phyloP scores from a whole-genome alignment of 2,329 filamentous ascomycete species.

The Trichoderma sp. region DNA sequence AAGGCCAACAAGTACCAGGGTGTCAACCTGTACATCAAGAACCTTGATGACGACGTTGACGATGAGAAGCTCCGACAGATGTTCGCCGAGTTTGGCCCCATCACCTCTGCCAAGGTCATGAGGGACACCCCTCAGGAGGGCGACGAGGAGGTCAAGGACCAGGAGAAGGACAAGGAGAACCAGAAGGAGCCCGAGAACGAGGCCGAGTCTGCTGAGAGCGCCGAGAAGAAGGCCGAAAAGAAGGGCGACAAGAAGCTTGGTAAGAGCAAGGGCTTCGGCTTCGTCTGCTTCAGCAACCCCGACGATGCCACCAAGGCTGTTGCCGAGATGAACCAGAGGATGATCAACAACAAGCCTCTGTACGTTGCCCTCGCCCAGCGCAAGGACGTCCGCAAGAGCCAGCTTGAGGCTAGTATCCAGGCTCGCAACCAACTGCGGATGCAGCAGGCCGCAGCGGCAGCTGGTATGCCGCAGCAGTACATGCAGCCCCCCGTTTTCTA shows the following conservation, averaged over 20 bases:
- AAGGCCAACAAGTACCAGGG: conserved; percentile 99
- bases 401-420: conserved; percentile 98
- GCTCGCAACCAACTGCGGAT: conserved; percentile 97
- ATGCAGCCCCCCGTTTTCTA: conserved; percentile 94
- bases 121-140: conserved; percentile 67
- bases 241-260: conserved; percentile 68
- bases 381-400: conserved; percentile 99
- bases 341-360: conserved; percentile 93
- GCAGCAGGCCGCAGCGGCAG: conserved; percentile 92
- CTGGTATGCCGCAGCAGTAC: conserved; percentile 82
- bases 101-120: conserved; percentile 99
- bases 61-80: conserved; percentile 96
- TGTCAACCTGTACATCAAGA: conserved; percentile 99
- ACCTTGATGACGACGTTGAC: conserved; percentile 93
- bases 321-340: conserved; percentile 99
- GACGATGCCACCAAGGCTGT: conserved; percentile 99
- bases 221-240: conserved; percentile 60
- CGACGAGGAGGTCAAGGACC: conserved; percentile 53
- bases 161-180: conserved; percentile 52
- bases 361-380: conserved; percentile 98
- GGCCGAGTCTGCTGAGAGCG: conserved; percentile 44
- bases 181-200: conserved; percentile 46
- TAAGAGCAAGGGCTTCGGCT: conserved; percentile 99
- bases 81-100: conserved; percentile 87
- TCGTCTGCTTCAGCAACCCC: conserved; percentile 99